Conservation (phyloP, 2,329 filamentous ascomycete species). For the Cryphonectria carpinicola region DNA sequence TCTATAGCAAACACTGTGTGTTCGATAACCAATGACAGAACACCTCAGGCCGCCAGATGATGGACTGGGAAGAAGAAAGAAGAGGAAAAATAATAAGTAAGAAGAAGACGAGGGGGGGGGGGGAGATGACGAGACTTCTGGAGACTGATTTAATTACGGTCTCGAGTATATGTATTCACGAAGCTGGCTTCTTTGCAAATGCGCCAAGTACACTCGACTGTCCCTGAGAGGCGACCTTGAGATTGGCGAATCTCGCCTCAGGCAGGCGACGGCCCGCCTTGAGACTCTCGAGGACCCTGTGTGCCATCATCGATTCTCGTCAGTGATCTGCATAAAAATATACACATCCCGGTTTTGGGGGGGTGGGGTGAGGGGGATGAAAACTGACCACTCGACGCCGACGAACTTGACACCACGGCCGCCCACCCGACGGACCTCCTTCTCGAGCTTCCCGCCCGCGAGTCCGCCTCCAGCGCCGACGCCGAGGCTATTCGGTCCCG, state of each 20-base stretch:
- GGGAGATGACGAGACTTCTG: neutral
- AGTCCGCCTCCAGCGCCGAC: conserved; percentile 73
- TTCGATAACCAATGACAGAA: neutral
- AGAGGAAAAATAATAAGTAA: no score
- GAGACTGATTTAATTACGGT: neutral
- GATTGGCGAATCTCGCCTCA: conserved; percentile 71
- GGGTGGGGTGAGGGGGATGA: neutral
- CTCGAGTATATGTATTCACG: neutral
- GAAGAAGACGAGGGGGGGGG: no score
- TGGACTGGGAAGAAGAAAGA: neutral
- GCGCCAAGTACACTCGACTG: conserved; percentile 66
- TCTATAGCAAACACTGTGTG: conserved; percentile 23
- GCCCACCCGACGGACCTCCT: conserved; percentile 70
- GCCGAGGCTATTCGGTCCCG: conserved; percentile 39
- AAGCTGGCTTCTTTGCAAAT: conserved; percentile 32
- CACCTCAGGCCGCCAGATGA: neutral
- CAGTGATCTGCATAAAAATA: no score
- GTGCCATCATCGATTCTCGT: neutral
- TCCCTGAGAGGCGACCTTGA: conserved; percentile 63
- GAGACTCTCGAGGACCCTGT: conserved; percentile 81
- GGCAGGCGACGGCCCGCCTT: conserved; percentile 73
- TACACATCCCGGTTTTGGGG: neutral
- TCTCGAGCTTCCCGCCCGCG: conserved; percentile 77
- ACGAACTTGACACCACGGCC: conserved; percentile 79
- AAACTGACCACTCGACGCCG: conserved; percentile 73